Base-by-base conservation (phyloP, 73 alveolate genomes). In the Paramecium sonneborni region DNA sequence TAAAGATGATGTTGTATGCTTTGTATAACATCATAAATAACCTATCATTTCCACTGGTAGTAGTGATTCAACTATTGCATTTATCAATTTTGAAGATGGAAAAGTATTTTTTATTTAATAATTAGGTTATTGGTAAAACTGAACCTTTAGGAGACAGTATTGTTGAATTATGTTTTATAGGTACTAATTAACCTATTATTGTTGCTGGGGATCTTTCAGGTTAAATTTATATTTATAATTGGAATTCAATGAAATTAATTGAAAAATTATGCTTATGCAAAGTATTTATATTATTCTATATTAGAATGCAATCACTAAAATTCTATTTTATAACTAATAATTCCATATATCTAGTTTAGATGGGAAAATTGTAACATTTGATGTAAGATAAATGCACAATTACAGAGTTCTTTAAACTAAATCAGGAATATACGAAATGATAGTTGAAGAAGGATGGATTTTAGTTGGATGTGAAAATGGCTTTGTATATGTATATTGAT, bases 1-100 rank as follows among this genome's bases (percentile, higher is more conserved):
- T 57, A 58, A 88, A 76, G 94, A 88, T 57, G 87, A 48, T 48
- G 74, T 88, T 18, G 48, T 55, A 0, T 88, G 94, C 15, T 69
- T 88, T 39, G 37, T 69, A 4, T 88, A 69, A 62, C 94, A 88
- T 41, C 68, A 67, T 28, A 52, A 48, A 11, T 43, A 70, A 72
- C 55, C 79, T 70, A 69, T 88, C 5, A 88, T 88, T 1, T 7
- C 52, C 2, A 88, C 94, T 88, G 94, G 94, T 14, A 56, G 88
- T 28, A 86, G 88, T 8, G 93, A 86, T 88, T 39, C 70, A 24
- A 43, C 89, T 26, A 82, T 82, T 43, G 70, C 88, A 35, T 23
- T 70, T 14, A 67, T 76, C 21, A 88, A 88, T 48, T 70, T 48
- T 43, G 87, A 41, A n/a, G 74, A 62, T 21, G 94, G 94, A 18